Conservation (phyloP, 768 basidiomycete species). For the Lanmaoa rubissima region DNA sequence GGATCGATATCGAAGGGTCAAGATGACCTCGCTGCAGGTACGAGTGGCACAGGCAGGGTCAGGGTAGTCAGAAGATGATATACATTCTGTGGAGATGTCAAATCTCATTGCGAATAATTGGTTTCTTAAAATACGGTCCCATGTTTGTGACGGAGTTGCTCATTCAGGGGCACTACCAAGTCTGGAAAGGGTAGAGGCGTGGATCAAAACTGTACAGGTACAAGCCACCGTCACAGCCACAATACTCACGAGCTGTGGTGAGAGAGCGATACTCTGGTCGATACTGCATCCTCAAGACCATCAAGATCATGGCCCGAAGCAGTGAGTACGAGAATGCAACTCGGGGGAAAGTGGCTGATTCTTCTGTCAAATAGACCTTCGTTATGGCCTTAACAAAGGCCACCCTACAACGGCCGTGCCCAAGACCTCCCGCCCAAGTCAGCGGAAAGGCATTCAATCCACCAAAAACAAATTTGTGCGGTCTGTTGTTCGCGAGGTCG, state of each 20-base stretch:
- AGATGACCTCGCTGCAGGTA: slow-evolving; percentile 32
- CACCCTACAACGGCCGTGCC: slow-evolving; percentile 84
- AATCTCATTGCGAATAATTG: slow-evolving; percentile 12
- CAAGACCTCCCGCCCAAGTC: slow-evolving; percentile 72
- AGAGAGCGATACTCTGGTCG: slow-evolving; percentile 18
- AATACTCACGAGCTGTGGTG: slow-evolving; percentile 18
- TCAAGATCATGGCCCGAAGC: slow-evolving; percentile 69
- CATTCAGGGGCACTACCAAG: slow-evolving; percentile 12
- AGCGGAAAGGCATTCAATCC: slow-evolving; percentile 90
- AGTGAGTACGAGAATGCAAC: slow-evolving; percentile 48
- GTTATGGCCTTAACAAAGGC: slow-evolving; percentile 83
- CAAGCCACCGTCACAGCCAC: slow-evolving; percentile 52
- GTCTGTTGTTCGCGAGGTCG: slow-evolving; percentile 93
- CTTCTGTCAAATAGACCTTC: slow-evolving; percentile 57
- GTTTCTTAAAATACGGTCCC: slow-evolving; percentile 1
- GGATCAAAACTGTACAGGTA: slow-evolving; percentile 56
- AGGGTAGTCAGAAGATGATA: slow-evolving; percentile 49
- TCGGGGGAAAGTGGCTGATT: slow-evolving; percentile 2
- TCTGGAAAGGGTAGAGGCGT: too few relatives aligned
- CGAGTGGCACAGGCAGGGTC: slow-evolving; percentile 42
- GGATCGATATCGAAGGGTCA: slow-evolving; percentile 45
- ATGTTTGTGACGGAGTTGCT: not conserved
- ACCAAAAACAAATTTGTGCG: slow-evolving; percentile 93
- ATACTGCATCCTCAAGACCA: slow-evolving; percentile 43
- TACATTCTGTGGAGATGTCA: slow-evolving; percentile 17